Conservation (phyloP, 2,329 filamentous ascomycete genomes). For the Acrocalymma vagum region DNA sequence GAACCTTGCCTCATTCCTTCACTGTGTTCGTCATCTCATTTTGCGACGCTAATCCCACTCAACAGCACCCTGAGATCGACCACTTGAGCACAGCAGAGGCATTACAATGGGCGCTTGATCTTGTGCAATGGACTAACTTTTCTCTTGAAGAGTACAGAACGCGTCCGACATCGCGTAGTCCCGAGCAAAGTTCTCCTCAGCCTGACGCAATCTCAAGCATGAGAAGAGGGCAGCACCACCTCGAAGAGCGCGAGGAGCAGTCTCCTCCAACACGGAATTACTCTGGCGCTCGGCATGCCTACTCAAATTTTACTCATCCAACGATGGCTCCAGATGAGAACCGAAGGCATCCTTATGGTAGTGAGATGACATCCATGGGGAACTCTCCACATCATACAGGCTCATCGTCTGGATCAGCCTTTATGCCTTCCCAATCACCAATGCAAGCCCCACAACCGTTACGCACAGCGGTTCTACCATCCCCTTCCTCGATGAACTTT, state of each 20-base stretch:
- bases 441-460: conserved; percentile 33
- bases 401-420: conserved; percentile 58
- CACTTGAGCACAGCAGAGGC: conserved; percentile 19
- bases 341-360: conserved; percentile 26
- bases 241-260: conserved; percentile 30
- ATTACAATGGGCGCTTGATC: conserved; percentile 32
- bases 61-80: conserved; percentile 23
- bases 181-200: conserved; percentile 19
- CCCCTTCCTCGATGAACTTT: conserved; percentile 40
- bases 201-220: conserved; percentile 24
- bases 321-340: conserved; percentile 21
- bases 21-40: conserved; percentile 2
- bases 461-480: conserved; percentile 34
- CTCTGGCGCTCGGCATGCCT: conserved; percentile 19
- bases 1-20: conserved; percentile 1
- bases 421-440: conserved; percentile 34
- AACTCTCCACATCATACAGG: conserved; percentile 30
- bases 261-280: conserved; percentile 25
- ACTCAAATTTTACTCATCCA: conserved; percentile 19
- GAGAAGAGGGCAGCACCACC: conserved; percentile 31
- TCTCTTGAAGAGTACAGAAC: conserved; percentile 25
- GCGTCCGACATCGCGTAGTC: conserved; percentile 15
- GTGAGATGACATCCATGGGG: conserved; percentile 19
- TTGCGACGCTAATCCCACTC: conserved; percentile 14
- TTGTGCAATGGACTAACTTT: conserved; percentile 31